These are phyloP conservation scores for Puccinia coronata DNA, from an alignment of 1,284 basidiomycete genomes.

Conservation along the genomic window DNA sequence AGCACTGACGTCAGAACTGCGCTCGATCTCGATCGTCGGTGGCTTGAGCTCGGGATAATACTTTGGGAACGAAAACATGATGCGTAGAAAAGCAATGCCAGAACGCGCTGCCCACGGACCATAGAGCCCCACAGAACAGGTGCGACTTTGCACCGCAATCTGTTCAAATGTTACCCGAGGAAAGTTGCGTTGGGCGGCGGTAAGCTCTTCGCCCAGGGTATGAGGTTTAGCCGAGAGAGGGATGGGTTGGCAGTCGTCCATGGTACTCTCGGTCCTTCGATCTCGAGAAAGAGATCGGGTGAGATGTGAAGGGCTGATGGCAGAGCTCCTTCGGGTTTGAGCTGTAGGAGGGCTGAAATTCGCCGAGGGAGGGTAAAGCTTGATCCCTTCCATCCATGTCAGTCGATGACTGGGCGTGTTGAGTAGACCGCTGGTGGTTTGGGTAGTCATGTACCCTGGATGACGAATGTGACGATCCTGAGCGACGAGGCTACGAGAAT, in stretches of 20 bases:
- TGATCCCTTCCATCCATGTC: constrained; percentile 72
- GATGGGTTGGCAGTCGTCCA: constrained; percentile 71
- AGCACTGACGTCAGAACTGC: constrained; percentile 46
- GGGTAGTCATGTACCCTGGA: constrained; percentile 55
- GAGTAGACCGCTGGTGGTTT: constrained; percentile 67
- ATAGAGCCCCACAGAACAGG: constrained; percentile 80
- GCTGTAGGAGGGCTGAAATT: constrained; percentile 58
- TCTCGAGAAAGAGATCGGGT: constrained; percentile 62
- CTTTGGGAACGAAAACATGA: constrained; percentile 85
- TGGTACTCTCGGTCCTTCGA: constrained; percentile 73
- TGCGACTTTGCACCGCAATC: constrained; percentile 70
- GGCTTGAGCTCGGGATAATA: constrained; percentile 67
- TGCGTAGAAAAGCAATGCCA: constrained; percentile 74
- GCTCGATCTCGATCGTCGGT: constrained; percentile 44
- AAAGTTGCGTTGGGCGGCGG: constrained; percentile 38
- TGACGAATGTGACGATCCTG: constrained; percentile 46
- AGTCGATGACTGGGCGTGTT: constrained; percentile 62
- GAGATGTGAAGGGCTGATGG: constrained; percentile 55
- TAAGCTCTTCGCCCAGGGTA: constrained; percentile 4
- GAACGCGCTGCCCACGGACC: constrained; percentile 83
- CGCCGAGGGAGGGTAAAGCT: constrained; percentile 64
- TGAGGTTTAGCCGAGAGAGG: neutral
- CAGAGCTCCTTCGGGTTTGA: constrained; percentile 73
- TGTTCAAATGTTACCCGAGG: constrained; percentile 68
- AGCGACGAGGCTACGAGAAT: constrained; percentile 10